Conservation (phyloP, 2,329 filamentous ascomycete species). For the Clarireedia paspali region DNA sequence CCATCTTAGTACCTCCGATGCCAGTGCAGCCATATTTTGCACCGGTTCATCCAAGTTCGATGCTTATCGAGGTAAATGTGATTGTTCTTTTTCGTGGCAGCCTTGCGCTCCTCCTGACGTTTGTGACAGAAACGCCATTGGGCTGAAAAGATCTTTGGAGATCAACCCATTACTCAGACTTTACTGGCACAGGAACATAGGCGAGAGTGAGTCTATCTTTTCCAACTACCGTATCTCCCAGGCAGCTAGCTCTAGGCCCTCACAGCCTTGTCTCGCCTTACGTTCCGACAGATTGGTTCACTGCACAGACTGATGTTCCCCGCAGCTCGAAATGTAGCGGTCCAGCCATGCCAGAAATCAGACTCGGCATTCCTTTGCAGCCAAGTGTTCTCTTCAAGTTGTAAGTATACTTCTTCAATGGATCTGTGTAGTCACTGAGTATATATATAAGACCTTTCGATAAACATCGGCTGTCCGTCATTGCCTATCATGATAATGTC, state of each 20-base stretch:
- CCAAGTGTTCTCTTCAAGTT: slow-evolving; percentile 48
- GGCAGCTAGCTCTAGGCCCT: not conserved
- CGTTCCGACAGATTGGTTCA: slow-evolving; percentile 6
- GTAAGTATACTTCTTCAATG: slow-evolving; percentile 29
- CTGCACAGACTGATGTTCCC: slow-evolving; percentile 10
- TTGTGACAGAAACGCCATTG: slow-evolving; percentile 43
- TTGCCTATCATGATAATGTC: slow-evolving; percentile 40
- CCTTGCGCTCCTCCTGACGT: slow-evolving; percentile 13
- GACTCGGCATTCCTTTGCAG: slow-evolving; percentile 38
- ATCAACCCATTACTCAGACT: slow-evolving; percentile 42
- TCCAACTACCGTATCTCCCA: not conserved
- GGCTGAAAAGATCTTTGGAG: slow-evolving; percentile 53
- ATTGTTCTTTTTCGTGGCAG: not conserved
- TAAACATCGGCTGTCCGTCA: slow-evolving; percentile 45
- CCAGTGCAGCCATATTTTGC: slow-evolving; percentile 16
- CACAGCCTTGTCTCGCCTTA: not conserved
- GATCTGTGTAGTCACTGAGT: not conserved
- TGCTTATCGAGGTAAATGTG: slow-evolving; percentile 22
- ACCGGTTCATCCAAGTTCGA: slow-evolving; percentile 13
- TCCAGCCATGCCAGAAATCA: slow-evolving; percentile 37
- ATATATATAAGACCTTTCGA: slow-evolving; percentile 41
- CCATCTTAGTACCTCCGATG: slow-evolving; percentile 18
- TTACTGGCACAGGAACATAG: slow-evolving; percentile 39
- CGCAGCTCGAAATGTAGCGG: slow-evolving; percentile 40
- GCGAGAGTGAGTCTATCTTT: slow-evolving; percentile 29